These are phyloP conservation scores for Penicillium oxalicum DNA, from an alignment of 2,329 filamentous ascomycete species.

Conservation along the genomic window DNA sequence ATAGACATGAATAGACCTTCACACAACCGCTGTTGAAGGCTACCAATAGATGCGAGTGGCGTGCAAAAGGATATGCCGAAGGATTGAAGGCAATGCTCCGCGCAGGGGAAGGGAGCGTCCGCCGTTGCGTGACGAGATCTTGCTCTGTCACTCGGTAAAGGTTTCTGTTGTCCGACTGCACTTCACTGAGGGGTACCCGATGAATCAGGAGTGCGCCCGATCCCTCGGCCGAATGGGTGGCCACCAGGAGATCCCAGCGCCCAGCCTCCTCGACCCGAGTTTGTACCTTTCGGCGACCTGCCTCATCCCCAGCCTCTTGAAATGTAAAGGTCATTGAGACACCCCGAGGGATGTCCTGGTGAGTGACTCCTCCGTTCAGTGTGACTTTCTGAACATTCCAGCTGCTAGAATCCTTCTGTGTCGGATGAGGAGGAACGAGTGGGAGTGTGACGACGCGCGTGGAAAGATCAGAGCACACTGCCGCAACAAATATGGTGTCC, in stretches of 20 bases:
- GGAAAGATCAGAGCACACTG: slow-evolving; percentile 53
- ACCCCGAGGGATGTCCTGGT: slow-evolving; percentile 47
- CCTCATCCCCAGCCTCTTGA: slow-evolving; percentile 28
- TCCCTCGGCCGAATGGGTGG: slow-evolving; percentile 42
- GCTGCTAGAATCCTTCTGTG: slow-evolving; percentile 29
- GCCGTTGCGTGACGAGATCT: slow-evolving; percentile 41
- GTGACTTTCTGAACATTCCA: slow-evolving; percentile 45
- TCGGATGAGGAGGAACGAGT: slow-evolving; percentile 46
- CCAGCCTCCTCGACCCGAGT: slow-evolving; percentile 21
- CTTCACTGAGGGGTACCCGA: slow-evolving; percentile 34
- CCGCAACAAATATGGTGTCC: slow-evolving; percentile 48
- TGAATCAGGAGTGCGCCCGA: slow-evolving; percentile 43
- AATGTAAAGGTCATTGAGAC: slow-evolving; percentile 51
- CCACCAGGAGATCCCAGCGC: slow-evolving; percentile 42
- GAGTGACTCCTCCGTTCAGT: slow-evolving; percentile 42
- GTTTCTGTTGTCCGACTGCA: slow-evolving; percentile 12
- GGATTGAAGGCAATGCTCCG: slow-evolving; percentile 51
- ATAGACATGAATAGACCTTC: slow-evolving; percentile 53
- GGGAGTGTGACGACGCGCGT: slow-evolving; percentile 52
- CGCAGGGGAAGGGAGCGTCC: slow-evolving; percentile 46
- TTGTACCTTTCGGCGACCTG: slow-evolving; percentile 27
- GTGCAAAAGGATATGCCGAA: slow-evolving; percentile 46
- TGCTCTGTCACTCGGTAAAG: slow-evolving; percentile 29
- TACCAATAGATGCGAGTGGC: slow-evolving; percentile 52
- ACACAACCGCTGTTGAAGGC: slow-evolving; percentile 51